Evolutionary conservation across 1,284 basidiomycete genomes (phyloP).

Genomic region (Veloporphyrellus conicus): DNA sequence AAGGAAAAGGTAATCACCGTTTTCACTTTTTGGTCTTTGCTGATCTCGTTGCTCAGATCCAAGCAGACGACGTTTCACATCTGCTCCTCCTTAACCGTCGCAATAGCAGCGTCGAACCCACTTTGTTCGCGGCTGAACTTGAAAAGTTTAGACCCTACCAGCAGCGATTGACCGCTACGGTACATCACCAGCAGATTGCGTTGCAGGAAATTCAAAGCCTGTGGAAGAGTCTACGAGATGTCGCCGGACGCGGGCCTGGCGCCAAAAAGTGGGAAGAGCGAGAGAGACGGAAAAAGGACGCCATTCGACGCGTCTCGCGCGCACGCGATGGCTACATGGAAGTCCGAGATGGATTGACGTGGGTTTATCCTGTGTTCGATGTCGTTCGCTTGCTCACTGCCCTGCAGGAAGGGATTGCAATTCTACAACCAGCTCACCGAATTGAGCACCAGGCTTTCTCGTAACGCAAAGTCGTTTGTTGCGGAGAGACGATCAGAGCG

Average conservation of each 20-base stretch:
- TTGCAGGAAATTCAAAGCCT: slow-evolving; percentile 67
- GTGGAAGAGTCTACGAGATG: slow-evolving; percentile 70
- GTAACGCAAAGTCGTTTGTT: slow-evolving; percentile 63
- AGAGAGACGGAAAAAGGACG: slow-evolving; percentile 72
- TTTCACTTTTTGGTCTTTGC: not conserved
- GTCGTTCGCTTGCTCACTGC: slow-evolving; percentile 7
- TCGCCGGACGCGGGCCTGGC: slow-evolving; percentile 65
- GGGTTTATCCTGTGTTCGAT: slow-evolving; percentile 34
- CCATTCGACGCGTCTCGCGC: slow-evolving; percentile 64
- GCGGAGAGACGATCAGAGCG: slow-evolving; percentile 67
- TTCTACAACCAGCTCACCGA: slow-evolving; percentile 85
- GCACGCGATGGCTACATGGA: slow-evolving; percentile 85
- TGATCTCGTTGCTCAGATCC: slow-evolving; percentile 55
- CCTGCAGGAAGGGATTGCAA: slow-evolving; percentile 70
- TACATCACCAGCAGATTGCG: slow-evolving; percentile 71
- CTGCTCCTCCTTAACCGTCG: slow-evolving; percentile 88
- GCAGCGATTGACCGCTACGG: slow-evolving; percentile 70
- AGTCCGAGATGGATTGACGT: slow-evolving; percentile 80
- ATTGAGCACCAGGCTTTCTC: slow-evolving; percentile 56
- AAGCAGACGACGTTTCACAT: slow-evolving; percentile 95
- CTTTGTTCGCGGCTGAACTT: slow-evolving; percentile 87
- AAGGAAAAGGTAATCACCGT: slow-evolving; percentile 76
- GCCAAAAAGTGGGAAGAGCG: slow-evolving; percentile 77
- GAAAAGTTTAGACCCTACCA: slow-evolving; percentile 96
- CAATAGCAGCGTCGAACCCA: slow-evolving; percentile 77